A percentile compares a stretch with the other conserved stretches of the same genome.
Conservation (phyloP, 768 basidiomycete species). For the Leccinum subgranulosum region DNA sequence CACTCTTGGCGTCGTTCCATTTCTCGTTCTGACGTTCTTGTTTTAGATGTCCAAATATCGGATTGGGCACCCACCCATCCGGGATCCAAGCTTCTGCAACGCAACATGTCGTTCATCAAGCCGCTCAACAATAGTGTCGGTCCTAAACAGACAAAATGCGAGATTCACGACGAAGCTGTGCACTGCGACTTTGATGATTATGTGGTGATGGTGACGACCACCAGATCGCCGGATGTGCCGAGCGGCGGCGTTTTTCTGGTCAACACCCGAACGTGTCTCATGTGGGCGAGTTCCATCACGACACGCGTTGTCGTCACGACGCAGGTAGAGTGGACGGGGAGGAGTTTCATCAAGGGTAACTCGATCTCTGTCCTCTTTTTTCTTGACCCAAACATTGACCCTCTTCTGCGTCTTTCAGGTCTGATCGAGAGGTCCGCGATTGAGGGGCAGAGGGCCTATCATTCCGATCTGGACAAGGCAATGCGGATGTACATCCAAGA, state of each 20-base stretch:
- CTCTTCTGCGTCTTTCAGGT: slow-evolving; percentile 42
- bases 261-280: slow-evolving; percentile 92
- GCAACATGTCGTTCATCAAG: slow-evolving; percentile 97
- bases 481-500: slow-evolving; percentile 89
- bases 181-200: slow-evolving; percentile 83
- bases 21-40: background rate
- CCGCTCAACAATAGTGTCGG: slow-evolving; percentile 85
- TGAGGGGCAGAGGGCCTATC: slow-evolving; percentile 89
- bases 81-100: slow-evolving; percentile 65
- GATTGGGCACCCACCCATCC: slow-evolving; percentile 80
- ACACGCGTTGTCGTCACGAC: slow-evolving; percentile 82
- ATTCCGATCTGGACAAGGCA: slow-evolving; percentile 73
- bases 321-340: slow-evolving; percentile 92
- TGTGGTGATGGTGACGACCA: slow-evolving; percentile 81
- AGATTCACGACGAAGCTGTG: slow-evolving; percentile 83
- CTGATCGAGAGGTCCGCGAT: slow-evolving; percentile 91
- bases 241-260: slow-evolving; percentile 91
- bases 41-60: slow-evolving; percentile 86
- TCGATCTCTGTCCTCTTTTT: background rate
- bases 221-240: slow-evolving; percentile 91
- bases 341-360: slow-evolving; percentile 93
- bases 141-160: slow-evolving; percentile 94
- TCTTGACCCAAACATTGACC: background rate
- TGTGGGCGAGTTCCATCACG: slow-evolving; percentile 81
- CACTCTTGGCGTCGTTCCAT: no score